These are phyloP conservation scores for Talaromyces sp. DNA, from an alignment of 2,329 filamentous ascomycete genomes.

Conservation along the genomic window DNA sequence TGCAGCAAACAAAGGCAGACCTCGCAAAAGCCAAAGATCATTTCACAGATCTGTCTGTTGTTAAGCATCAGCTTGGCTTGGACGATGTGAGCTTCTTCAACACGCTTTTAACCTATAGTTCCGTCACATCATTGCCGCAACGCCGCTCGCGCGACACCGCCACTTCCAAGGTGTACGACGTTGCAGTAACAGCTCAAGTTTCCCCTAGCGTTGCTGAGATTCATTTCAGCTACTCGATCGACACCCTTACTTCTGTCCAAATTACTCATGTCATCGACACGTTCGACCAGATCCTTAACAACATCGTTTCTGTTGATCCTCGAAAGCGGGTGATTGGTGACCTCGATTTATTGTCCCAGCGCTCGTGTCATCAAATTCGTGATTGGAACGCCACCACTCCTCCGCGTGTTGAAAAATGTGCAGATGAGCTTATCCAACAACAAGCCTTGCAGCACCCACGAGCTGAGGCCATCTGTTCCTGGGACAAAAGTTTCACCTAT, in stretches of 20 bases:
- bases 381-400: slow-evolving; percentile 38
- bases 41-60: slow-evolving; percentile 22
- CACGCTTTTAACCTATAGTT: slow-evolving; percentile 31
- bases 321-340: slow-evolving; percentile 25
- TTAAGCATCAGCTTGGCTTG: slow-evolving; percentile 31
- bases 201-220: slow-evolving; percentile 45
- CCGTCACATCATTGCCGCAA: slow-evolving; percentile 8
- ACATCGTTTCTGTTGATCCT: slow-evolving; percentile 24
- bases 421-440: slow-evolving; percentile 41
- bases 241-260: slow-evolving; percentile 49
- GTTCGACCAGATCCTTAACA: slow-evolving; percentile 36
- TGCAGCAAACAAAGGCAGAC: slow-evolving; percentile 26
- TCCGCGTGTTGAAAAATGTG: slow-evolving; percentile 34
- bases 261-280: slow-evolving; percentile 35
- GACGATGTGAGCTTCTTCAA: slow-evolving; percentile 33
- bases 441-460: slow-evolving; percentile 28
- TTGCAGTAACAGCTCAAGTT: slow-evolving; percentile 32
- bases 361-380: slow-evolving; percentile 34
- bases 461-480: slow-evolving; percentile 36
- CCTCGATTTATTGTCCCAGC: slow-evolving; percentile 34
- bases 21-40: slow-evolving; percentile 23
- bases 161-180: slow-evolving; percentile 24
- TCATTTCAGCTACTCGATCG: slow-evolving; percentile 56
- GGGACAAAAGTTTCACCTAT: slow-evolving; percentile 43
- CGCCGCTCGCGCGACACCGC: slow-evolving; percentile 4